Base-by-base conservation (phyloP, 2,329 filamentous ascomycete genomes). In the Nemania serpens region DNA sequence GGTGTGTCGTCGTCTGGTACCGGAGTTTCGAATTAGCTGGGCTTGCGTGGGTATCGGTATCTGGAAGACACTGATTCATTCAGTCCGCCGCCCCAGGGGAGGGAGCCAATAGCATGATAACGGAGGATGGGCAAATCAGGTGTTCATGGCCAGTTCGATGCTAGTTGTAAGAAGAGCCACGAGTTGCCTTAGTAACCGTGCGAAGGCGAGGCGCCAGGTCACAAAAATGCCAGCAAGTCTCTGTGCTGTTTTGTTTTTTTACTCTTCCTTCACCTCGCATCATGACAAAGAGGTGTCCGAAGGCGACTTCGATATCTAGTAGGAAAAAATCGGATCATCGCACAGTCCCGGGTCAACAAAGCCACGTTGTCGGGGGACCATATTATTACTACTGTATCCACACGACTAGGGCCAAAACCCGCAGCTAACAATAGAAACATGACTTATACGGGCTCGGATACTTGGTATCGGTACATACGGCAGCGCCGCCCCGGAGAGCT, bases 371-470 rank as follows among this genome's bases (percentile, higher is more conserved):
- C 64, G 66, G 63, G 70, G 60, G 66, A n/a, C 36, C 11, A n/a
- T n/a, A 39, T n/a, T 39, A n/a, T 39, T 58, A 62, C 65, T 68
- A 61, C 65, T 65, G 47, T 61, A 57, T 50, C 60, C 59, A 70
- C 55, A 59, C 64, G 63, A 55, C 58, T 50, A 58, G 15, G 59
- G 58, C 42, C 63, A 61, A 53, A 64, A 66, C 65, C 68, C 73
- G 70, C 68, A 72, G 71, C 68, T 62, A 70, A 69, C 68, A 70
- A 66, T 69, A 48, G 61, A 58, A 65, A 66, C 65, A 70, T 64
- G 70, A 65, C 63, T 66, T 59, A 68, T 66, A 46, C 22, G 66
- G 61, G 7, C 63, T 69, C 64, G 58, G 67, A 57, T 57, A 62
- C 65, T 63, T 61, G 63, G 57, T 67, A 62, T 67, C 64, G 66